Percentiles rank a stretch among this genome's conserved stretches.
These are phyloP conservation scores for Paracoccidioides brasiliensis DNA, from an alignment of 2,329 filamentous ascomycete species.

Conservation along the genomic window DNA sequence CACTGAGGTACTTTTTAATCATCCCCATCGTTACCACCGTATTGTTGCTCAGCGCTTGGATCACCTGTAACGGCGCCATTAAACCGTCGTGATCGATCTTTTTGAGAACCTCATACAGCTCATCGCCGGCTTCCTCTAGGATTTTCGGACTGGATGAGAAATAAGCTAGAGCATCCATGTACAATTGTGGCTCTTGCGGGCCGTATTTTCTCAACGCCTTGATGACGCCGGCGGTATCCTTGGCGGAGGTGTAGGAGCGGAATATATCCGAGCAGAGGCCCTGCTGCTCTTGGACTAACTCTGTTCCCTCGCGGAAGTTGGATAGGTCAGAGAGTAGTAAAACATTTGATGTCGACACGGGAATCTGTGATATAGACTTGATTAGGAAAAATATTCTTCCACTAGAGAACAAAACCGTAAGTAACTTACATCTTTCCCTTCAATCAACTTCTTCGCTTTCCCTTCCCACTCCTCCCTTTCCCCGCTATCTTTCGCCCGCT, in stretches of 20 bases:
- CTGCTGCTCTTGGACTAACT: constrained; percentile 85
- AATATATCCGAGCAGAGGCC: constrained; percentile 91
- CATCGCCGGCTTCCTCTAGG: constrained; percentile 74
- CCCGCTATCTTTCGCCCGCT: constrained; percentile 51
- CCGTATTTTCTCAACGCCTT: constrained; percentile 86
- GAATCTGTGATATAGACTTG: constrained; percentile 31
- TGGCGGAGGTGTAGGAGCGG: constrained; percentile 82
- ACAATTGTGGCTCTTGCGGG: constrained; percentile 76
- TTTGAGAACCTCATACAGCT: constrained; percentile 64
- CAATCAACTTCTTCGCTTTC: constrained; percentile 81
- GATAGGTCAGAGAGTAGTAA: constrained; percentile 84
- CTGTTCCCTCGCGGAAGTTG: constrained; percentile 78
- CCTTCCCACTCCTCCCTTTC: constrained; percentile 72
- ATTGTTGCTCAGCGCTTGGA: constrained; percentile 71
- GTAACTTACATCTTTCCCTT: constrained; percentile 51
- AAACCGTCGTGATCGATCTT: constrained; percentile 83
- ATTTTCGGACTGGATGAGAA: constrained; percentile 75
- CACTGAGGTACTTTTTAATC: constrained; percentile 81
- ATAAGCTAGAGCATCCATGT: constrained; percentile 83
- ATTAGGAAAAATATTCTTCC: constrained; percentile 8
- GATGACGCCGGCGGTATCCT: constrained; percentile 82
- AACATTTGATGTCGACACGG: constrained; percentile 91
- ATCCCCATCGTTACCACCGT: constrained; percentile 93
- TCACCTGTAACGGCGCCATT: constrained; percentile 92
- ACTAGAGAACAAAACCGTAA: background rate